These are phyloP conservation scores for Leccinum olivaceopallidum DNA, from an alignment of 768 basidiomycete species.

Conservation along the genomic window DNA sequence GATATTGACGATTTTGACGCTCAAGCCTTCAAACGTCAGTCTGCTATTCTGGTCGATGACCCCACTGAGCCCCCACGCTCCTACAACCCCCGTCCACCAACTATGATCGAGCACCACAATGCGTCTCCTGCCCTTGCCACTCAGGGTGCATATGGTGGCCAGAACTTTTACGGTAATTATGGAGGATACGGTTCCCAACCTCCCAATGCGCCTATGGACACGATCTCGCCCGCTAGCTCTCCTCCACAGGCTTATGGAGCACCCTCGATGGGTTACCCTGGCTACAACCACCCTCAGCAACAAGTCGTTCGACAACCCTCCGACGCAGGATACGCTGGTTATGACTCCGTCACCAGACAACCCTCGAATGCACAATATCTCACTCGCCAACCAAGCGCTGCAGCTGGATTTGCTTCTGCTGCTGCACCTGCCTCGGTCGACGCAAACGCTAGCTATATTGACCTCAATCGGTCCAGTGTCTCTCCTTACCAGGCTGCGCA, in stretches of 20 bases:
- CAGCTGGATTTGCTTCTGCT: conserved; percentile 14
- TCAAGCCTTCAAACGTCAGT: conserved; percentile 60
- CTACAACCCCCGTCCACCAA: conserved; percentile 59
- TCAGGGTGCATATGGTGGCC: conserved; percentile 19
- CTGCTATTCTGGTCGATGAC: conserved; percentile 60
- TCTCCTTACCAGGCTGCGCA: conserved; percentile 76
- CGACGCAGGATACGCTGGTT: conserved; percentile 20
- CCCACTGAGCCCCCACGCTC: conserved; percentile 41
- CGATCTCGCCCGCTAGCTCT: conserved; percentile 10
- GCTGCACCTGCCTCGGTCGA: conserved; percentile 17
- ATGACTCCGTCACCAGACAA: conserved; percentile 26
- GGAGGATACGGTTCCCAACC: conserved; percentile 27
- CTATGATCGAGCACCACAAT: conserved; percentile 58
- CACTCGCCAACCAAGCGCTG: conserved; percentile 18
- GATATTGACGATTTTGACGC: conserved; percentile 51
- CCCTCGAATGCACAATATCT: conserved; percentile 27
- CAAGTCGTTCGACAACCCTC: conserved; percentile 24
- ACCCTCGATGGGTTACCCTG: conserved; percentile 19
- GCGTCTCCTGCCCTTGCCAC: conserved; percentile 29
- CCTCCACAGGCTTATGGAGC: conserved; percentile 27
- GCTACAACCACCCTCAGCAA: conserved; percentile 30
- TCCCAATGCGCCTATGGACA: conserved; percentile 19
- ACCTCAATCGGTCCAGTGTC: conserved; percentile 66
- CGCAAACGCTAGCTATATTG: conserved; percentile 50
- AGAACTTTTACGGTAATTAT: conserved; percentile 29